Evolutionary conservation across 345 rosid species (phyloP).

Genomic region (Nephelium lappaceum): DNA sequence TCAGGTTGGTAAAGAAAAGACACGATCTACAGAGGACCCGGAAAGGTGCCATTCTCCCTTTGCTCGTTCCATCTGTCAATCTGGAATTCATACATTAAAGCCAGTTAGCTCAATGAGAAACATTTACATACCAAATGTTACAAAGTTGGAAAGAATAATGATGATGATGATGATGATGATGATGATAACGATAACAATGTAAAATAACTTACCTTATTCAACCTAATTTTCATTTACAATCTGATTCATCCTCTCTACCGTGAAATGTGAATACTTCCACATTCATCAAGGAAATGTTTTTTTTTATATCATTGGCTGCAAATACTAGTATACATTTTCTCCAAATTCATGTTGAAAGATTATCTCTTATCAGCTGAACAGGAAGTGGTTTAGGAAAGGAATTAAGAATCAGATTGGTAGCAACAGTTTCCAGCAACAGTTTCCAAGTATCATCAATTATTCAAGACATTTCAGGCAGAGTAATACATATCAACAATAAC

Average conservation of each 20-base stretch:
- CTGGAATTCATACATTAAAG: slow-evolving; percentile 36
- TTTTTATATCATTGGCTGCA: background rate
- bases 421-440: background rate
- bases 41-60: slow-evolving; percentile 95
- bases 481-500: background rate
- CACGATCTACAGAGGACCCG: slow-evolving; percentile 81
- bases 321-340: slow-evolving; percentile 5
- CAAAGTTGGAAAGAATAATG: background rate
- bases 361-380: background rate
- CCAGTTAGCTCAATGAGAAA: background rate
- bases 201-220: background rate
- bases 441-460: background rate
- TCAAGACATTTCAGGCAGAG: background rate
- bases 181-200: too few species aligned
- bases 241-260: background rate
- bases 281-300: background rate
- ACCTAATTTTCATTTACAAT: background rate
- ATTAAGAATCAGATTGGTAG: background rate
- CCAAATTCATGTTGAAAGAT: background rate
- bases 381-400: background rate
- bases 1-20: slow-evolving; percentile 16
- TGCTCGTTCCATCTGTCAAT: slow-evolving; percentile 96
- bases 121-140: background rate
- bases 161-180: too few species aligned
- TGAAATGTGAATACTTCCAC: background rate